phyloP scores from a whole-genome alignment of 768 basidiomycete genomes.

The Coprinopsis strossmayeri region DNA sequence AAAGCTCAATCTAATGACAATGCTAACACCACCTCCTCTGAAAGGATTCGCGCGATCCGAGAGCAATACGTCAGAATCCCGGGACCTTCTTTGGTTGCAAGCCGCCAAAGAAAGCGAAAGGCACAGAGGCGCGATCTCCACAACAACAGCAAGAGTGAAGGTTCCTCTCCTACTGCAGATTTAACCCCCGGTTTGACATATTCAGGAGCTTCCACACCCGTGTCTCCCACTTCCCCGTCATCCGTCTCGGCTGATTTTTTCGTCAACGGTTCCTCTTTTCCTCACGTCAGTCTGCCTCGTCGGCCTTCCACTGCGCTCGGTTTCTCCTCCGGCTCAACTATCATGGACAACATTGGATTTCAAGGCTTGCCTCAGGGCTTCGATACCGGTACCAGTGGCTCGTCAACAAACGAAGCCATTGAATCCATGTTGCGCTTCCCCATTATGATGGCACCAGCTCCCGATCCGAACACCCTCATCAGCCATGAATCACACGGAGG shows the following conservation, averaged over 20 bases:
- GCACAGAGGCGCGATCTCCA: conserved; percentile 13
- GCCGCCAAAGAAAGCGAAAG: conserved; percentile 26
- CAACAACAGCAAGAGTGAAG: conserved; percentile 10
- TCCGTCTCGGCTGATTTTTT: conserved; percentile 6
- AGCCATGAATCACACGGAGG: background rate
- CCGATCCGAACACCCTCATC: background rate
- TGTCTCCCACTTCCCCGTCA: background rate
- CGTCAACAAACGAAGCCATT: too few species aligned
- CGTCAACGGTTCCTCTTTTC: background rate
- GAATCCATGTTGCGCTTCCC: too few species aligned
- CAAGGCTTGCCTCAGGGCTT: background rate
- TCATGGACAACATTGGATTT: background rate
- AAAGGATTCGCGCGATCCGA: conserved; percentile 26
- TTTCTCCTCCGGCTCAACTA: background rate
- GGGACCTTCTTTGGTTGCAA: conserved; percentile 29
- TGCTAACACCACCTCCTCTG: conserved; percentile 16
- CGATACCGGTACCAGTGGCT: background rate
- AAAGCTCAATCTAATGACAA: conserved; percentile 17
- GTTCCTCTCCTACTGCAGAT: background rate
- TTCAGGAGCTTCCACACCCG: background rate
- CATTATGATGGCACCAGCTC: background rate
- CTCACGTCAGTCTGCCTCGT: conserved; percentile 16
- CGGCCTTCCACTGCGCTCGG: conserved; percentile 28
- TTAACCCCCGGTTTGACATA: background rate
- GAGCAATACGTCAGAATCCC: conserved; percentile 26